phyloP scores from a whole-genome alignment of 257 asterid species.

The Nicotiana knightiana region DNA sequence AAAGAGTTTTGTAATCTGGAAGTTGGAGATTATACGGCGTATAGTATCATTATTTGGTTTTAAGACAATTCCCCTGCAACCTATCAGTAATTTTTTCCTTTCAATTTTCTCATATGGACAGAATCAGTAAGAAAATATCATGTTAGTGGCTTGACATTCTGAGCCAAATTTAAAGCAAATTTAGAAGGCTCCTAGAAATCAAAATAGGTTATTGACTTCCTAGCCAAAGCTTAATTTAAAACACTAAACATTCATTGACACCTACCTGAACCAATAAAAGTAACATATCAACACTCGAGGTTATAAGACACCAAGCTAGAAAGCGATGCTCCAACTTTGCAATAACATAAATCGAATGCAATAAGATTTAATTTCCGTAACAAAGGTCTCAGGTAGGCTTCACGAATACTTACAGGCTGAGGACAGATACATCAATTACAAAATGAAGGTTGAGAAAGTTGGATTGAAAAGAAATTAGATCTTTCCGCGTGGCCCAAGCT shows the following conservation, averaged over 20 bases:
- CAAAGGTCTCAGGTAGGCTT: conserved; percentile 29
- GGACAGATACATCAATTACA: conserved; percentile 31
- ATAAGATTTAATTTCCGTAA: background rate
- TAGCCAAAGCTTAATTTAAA: background rate
- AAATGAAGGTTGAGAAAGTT: conserved; percentile 10
- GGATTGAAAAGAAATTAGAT: conserved; percentile 31
- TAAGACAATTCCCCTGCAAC: background rate
- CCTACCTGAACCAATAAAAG: background rate
- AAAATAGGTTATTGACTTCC: background rate
- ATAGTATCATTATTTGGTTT: background rate
- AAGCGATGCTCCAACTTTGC: background rate
- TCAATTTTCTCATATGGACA: background rate
- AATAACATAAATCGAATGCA: background rate
- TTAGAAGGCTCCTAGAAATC: background rate
- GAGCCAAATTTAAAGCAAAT: background rate
- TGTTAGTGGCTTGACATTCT: background rate
- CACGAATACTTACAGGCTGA: conserved; percentile 53
- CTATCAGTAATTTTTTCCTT: background rate
- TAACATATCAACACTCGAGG: background rate
- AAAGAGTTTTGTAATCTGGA: background rate
- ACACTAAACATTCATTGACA: background rate
- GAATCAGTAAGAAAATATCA: background rate
- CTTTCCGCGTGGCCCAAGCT: conserved; percentile 77
- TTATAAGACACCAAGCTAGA: background rate
- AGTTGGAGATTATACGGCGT: background rate